Evolutionary conservation across 192 early-diverging fungal species (phyloP), one percentile per base, ranked within the genome.

Genomic region (Thamnidium elegans): DNA sequence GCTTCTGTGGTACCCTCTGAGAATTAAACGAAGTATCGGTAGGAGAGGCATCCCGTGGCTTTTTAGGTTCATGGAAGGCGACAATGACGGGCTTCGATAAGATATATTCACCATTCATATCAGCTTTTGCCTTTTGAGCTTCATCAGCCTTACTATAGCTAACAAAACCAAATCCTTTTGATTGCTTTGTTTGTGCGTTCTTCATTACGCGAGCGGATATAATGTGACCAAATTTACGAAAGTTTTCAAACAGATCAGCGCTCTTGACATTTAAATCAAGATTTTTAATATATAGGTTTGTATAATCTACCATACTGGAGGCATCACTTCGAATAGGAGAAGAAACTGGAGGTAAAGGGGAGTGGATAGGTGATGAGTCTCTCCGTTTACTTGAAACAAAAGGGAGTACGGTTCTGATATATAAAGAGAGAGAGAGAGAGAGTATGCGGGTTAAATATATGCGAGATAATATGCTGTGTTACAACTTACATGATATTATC

Each of bases 201-300:
- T 64, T 81, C 65, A 89, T 93, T 51, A 97, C 94, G 75, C 95
- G 94, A 82, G 93, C 94, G 66, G 87, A 89, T 21, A 96, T 82
- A 55, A 97, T 95, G 66, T 78, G 80, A 39, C 95, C 95, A 66
- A 92, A 97, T 63, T 86, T 84, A 47, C 87, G 78, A 72, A 97
- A 97, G 39, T 92, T 89, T 71, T 92, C 92, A 79, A 94, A 94
- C 51, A 97, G 85, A 50, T 94, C 92, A 76, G 89, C 87, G 81
- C 94, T 93, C 81, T 93, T 92, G 66, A 96, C 93, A 58, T 87
- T 80, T 19, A 89, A 76, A 81, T 96, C 94, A 46, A 97, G 79
- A 81, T 97, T 97, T 82, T 96, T 96, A 81, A 97, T 97, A 76
- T 95, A 97, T 59, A 97, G 89, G 80, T 97, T 97, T 67, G 90